These are phyloP conservation scores for Salix koriyanagi DNA, from an alignment of 345 rosid species.

Conservation along the genomic window DNA sequence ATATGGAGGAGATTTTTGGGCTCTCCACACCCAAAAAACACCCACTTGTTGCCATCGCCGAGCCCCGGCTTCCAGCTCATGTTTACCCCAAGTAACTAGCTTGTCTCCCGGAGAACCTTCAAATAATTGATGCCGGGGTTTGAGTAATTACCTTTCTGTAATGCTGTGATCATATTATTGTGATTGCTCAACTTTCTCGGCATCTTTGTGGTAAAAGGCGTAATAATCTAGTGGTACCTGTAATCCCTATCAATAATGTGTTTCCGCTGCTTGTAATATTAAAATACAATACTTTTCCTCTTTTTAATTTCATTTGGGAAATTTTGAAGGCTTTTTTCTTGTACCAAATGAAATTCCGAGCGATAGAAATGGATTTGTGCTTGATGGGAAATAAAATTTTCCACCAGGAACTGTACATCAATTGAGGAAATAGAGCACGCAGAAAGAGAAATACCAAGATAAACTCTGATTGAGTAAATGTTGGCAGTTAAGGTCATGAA, in stretches of 20 bases:
- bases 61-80: constrained; percentile 44
- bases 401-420: no score
- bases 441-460: no score
- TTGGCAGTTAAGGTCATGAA: no score
- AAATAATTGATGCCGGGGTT: background rate
- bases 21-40: constrained; percentile 46
- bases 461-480: no score
- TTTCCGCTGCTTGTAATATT: background rate
- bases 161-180: background rate
- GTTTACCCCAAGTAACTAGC: constrained; percentile 28
- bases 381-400: no score
- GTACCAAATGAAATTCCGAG: background rate
- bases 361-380: background rate
- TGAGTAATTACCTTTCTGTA: background rate
- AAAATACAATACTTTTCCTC: background rate
- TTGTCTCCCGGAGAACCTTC: background rate
- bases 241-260: background rate
- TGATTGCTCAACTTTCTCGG: background rate
- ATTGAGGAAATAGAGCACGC: no score
- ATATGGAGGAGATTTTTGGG: constrained; percentile 59
- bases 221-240: background rate
- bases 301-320: background rate
- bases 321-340: background rate
- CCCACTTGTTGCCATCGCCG: constrained; percentile 38
- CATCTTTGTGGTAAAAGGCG: background rate